phyloP scores from a whole-genome alignment of 2,329 filamentous ascomycete species.

The Phialophora expanda region DNA sequence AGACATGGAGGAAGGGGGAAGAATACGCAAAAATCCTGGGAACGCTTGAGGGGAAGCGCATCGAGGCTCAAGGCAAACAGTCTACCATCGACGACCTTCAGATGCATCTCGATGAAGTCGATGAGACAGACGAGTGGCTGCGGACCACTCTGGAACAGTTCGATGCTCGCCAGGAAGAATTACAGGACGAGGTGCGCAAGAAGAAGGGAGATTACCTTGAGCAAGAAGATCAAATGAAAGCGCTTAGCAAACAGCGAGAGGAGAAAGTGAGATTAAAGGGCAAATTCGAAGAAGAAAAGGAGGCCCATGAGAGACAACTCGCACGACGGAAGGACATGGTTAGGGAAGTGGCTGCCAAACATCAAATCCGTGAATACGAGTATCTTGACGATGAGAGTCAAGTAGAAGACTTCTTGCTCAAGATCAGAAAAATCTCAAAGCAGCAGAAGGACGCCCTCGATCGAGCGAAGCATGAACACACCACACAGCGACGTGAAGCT shows the following conservation, averaged over 20 bases:
- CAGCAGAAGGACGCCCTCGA: constrained; percentile 84
- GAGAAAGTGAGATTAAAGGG: constrained; percentile 62
- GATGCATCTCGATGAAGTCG: constrained; percentile 74
- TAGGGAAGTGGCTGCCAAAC: constrained; percentile 74
- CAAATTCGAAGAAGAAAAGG: constrained; percentile 82
- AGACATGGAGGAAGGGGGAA: constrained; percentile 74
- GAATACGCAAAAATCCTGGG: constrained; percentile 76
- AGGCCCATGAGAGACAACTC: constrained; percentile 81
- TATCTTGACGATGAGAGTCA: constrained; percentile 74
- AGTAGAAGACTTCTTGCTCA: constrained; percentile 76
- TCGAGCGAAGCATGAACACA: constrained; percentile 72
- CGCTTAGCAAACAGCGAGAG: constrained; percentile 33
- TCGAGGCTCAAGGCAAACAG: constrained; percentile 73
- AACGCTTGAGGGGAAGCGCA: constrained; percentile 74
- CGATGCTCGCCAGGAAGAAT: constrained; percentile 71
- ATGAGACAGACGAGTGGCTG: constrained; percentile 78
- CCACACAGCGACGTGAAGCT: constrained; percentile 74
- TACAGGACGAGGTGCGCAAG: constrained; percentile 66
- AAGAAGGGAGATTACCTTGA: constrained; percentile 69
- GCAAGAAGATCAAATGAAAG: constrained; percentile 58
- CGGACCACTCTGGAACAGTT: constrained; percentile 75
- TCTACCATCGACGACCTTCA: constrained; percentile 73
- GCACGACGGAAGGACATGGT: constrained; percentile 73
- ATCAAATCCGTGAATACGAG: constrained; percentile 85
- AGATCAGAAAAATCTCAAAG: constrained; percentile 72